These are phyloP conservation scores for Voacanga thouarsii DNA, from an alignment of 257 asterid species.

Conservation along the genomic window DNA sequence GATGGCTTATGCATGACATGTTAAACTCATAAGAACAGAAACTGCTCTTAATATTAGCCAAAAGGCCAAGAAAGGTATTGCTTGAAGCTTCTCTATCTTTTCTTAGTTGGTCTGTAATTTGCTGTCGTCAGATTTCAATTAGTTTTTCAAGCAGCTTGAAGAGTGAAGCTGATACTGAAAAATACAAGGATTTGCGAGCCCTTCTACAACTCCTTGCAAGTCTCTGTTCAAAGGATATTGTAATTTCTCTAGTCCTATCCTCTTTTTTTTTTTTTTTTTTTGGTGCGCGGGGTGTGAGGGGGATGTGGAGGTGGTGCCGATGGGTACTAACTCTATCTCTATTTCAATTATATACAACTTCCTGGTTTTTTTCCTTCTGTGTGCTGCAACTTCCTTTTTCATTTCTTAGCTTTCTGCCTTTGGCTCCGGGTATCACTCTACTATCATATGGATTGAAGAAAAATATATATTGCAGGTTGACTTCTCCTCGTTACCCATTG, in stretches of 20 bases:
- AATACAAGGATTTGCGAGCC: constrained; percentile 86
- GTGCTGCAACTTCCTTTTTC: not conserved
- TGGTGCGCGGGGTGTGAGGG: not conserved
- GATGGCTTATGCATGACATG: not conserved
- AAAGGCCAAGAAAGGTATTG: not conserved
- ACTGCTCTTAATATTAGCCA: not conserved
- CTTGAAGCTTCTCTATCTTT: not conserved
- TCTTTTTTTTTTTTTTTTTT: not conserved
- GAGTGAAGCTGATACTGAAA: constrained; percentile 76
- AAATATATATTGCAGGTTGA: constrained; percentile 58
- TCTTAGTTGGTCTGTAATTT: not conserved
- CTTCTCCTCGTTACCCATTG: constrained; percentile 80
- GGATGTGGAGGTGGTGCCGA: not conserved
- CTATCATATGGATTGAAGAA: constrained; percentile 22
- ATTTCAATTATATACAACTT: constrained; percentile 3
- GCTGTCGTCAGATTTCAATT: constrained; percentile 60
- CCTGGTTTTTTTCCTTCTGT: not conserved
- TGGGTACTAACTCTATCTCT: not conserved
- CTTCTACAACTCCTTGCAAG: constrained; percentile 76
- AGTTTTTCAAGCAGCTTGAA: constrained; percentile 70
- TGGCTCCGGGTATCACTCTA: not conserved
- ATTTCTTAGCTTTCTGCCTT: not conserved
- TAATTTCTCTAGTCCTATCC: constrained; percentile 26
- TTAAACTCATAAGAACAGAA: not conserved
- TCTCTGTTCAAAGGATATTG: constrained; percentile 93